Conservation (phyloP, 805 yeast species). For the Candida endomychidarum region DNA sequence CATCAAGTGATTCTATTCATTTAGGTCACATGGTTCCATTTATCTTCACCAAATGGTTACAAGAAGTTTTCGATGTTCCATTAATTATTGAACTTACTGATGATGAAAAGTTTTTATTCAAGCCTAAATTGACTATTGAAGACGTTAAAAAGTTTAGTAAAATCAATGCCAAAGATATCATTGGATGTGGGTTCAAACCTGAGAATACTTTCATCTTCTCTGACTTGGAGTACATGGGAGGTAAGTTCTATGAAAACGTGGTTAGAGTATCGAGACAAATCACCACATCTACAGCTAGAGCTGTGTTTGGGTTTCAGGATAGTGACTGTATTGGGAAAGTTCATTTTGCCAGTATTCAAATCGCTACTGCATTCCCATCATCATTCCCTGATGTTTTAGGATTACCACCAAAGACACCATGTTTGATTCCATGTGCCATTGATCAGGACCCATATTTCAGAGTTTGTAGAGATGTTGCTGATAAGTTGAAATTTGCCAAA, state of each 20-base stretch:
- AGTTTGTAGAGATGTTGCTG: slow-evolving; percentile 96
- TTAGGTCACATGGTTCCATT: slow-evolving; percentile 97
- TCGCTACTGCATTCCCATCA: slow-evolving; percentile 93
- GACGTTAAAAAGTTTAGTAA: slow-evolving; percentile 79
- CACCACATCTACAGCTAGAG: slow-evolving; percentile 94
- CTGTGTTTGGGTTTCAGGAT: slow-evolving; percentile 95
- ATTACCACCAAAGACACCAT: slow-evolving; percentile 84
- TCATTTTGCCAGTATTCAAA: slow-evolving; percentile 95
- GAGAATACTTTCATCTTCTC: slow-evolving; percentile 94
- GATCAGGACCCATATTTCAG: slow-evolving; percentile 99
- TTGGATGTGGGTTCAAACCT: slow-evolving; percentile 91
- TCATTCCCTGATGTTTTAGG: slow-evolving; percentile 94
- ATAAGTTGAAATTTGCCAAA: slow-evolving; percentile 83
- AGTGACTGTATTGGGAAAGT: slow-evolving; percentile 91
- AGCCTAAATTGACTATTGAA: slow-evolving; percentile 82
- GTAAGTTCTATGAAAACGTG: slow-evolving; percentile 90
- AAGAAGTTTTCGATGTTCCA: slow-evolving; percentile 96
- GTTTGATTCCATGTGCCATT: slow-evolving; percentile 97
- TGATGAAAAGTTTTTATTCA: slow-evolving; percentile 95
- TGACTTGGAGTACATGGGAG: slow-evolving; percentile 89
- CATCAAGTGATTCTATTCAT: slow-evolving; percentile 91
- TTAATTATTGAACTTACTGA: slow-evolving; percentile 92
- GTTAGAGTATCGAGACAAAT: slow-evolving; percentile 91
- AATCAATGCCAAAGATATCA: slow-evolving; percentile 89
- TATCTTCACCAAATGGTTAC: slow-evolving; percentile 94